Evolutionary conservation across 345 rosid genomes (phyloP), one percentile per base, ranked within the genome.

Genomic region (Chamaenerion angustifolium): DNA sequence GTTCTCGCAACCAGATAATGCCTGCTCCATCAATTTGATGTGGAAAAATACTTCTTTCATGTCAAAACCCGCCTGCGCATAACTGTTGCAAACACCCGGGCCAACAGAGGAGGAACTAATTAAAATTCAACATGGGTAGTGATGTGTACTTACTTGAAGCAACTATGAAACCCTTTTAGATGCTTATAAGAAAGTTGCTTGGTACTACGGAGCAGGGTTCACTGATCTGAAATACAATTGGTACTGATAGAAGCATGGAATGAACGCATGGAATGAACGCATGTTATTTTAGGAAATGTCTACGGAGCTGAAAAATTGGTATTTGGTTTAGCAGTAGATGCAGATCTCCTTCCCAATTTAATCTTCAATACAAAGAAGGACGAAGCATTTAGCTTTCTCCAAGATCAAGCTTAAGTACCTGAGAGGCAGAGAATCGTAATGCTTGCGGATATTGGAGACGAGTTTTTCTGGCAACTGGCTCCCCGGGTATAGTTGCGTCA

Each of bases 391-490:
- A 21, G 25, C 21, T 46, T 15, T 17, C 49, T 8, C 21, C 49
- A 16, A 12, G 12, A 9, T 47, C 25, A 5, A 27, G 18, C 16
- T 45, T n/a, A 5, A 31, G 37, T 51, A 89, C 95, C 98, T 90
- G 64, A 83, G 80, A 8, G 96, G 96, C 77, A 83, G 76, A 52
- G 98, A 86, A 75, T 90, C 98, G 52, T 79, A 86, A 73, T 86
- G 98, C 79, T 83, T 90, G 68, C 85, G 71, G 35, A 90, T 83
- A 71, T 78, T 83, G 48, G 85, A 83, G 16, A 90, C 86, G 14
- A 90, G 92, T 89, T 81, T 83, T 75, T 90, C 98, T 23, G 95
- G 96, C 59, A 90, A 68, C 72, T 86, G 98, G 40, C 94, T 90
- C 0, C 94, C 98, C 0, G 95, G 96, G 55, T 86, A 90, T 65